These are phyloP conservation scores for Neurospora sp. DNA, from an alignment of 495 filamentous ascomycete species.

Conservation along the genomic window DNA sequence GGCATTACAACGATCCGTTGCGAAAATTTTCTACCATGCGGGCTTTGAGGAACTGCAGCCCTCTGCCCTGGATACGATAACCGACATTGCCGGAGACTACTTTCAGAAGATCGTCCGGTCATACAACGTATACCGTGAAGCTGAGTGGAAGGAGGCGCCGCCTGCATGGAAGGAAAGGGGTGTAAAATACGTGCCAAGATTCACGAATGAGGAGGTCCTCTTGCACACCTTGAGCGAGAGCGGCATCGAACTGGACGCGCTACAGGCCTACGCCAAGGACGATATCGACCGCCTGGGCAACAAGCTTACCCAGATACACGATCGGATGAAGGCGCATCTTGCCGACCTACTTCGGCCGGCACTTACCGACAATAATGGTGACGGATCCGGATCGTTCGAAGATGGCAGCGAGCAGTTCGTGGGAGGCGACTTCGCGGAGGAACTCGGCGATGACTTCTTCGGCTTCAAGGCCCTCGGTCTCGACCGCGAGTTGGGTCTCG, in stretches of 20 bases:
- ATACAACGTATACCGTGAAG: conserved; percentile 71
- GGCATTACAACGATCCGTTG: conserved; percentile 79
- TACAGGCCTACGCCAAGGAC: conserved; percentile 87
- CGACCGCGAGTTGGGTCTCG: conserved; percentile 77
- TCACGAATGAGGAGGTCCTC: conserved; percentile 71
- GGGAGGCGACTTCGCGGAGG: conserved; percentile 92
- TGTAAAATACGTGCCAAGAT: conserved; percentile 52
- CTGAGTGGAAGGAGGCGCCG: conserved; percentile 51
- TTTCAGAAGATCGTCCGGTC: conserved; percentile 74
- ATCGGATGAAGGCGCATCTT: conserved; percentile 82
- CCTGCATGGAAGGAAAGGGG: conserved; percentile 30
- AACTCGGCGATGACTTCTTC: conserved; percentile 97
- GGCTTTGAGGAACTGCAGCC: conserved; percentile 98
- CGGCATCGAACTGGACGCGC: conserved; percentile 66
- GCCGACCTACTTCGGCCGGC: conserved; percentile 87
- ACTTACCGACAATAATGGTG: conserved; percentile 61
- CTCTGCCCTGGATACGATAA: conserved; percentile 80
- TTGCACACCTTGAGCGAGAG: conserved; percentile 76
- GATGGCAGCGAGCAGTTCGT: conserved; percentile 97
- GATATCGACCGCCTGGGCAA: conserved; percentile 80
- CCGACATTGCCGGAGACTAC: conserved; percentile 83
- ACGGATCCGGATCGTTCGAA: conserved; percentile 83
- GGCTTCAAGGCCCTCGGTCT: conserved; percentile 94
- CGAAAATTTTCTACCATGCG: conserved; percentile 91
- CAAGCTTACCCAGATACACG: conserved; percentile 79